phyloP scores from a whole-genome alignment of 108 stramenopile species.

The Aureococcus anophagefferens region DNA sequence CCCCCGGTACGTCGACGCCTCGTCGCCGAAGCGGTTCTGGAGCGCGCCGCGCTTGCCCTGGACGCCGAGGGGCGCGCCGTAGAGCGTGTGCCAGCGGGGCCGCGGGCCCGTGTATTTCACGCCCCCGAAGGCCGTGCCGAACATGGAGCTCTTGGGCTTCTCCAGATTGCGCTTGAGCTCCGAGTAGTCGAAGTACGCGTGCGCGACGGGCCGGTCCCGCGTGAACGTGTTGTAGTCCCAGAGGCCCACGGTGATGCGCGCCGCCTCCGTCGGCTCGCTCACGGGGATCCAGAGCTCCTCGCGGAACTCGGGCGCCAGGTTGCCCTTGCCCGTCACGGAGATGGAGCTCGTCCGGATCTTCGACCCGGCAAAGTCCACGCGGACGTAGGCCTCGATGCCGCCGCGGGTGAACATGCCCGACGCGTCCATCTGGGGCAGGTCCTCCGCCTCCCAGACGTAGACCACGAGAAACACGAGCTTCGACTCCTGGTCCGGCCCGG shows the following conservation, averaged over 20 bases:
- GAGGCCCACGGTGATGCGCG: conserved; percentile 12
- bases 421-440: conserved; percentile 32
- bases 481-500: conserved; percentile 8
- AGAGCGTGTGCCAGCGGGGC: conserved; percentile 26
- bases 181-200: not conserved
- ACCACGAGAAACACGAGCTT: conserved; percentile 20
- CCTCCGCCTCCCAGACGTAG: conserved; percentile 21
- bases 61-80: conserved; percentile 17
- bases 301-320: conserved; percentile 10
- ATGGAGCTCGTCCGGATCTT: not conserved
- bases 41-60: conserved; percentile 1
- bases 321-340: not conserved
- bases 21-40: conserved; percentile 7
- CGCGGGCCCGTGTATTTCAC: not conserved
- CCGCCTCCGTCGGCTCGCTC: conserved; percentile 18
- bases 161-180: not conserved
- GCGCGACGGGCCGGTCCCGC: conserved; percentile 12
- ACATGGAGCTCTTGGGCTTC: not conserved
- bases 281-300: conserved; percentile 36
- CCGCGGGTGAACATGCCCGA: not conserved
- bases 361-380: conserved; percentile 17
- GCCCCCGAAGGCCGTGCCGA: not conserved
- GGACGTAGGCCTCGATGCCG: conserved; percentile 38
- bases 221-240: conserved; percentile 18
- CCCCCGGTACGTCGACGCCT: conserved; percentile 28